phyloP scores from a whole-genome alignment of 140 eudicot genomes.

The Senecio squalidus region DNA sequence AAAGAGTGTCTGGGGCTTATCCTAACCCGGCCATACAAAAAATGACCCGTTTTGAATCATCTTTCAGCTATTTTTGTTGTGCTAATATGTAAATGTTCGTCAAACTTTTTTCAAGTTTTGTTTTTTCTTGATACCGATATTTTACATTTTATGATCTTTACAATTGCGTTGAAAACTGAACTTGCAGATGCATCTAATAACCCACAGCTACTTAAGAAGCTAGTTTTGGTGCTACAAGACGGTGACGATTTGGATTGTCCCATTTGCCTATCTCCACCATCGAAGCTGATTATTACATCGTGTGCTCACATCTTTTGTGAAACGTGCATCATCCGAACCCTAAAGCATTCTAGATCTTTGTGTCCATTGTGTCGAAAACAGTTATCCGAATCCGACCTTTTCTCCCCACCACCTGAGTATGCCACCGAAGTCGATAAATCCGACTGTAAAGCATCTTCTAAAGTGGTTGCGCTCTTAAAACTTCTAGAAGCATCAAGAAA shows the following conservation, averaged over 20 bases:
- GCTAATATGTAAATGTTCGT: not conserved
- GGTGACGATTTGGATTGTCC: conserved; percentile 91
- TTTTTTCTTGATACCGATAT: not conserved
- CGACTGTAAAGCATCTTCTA: conserved; percentile 47
- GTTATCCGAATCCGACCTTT: conserved; percentile 66
- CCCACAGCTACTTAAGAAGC: conserved; percentile 56
- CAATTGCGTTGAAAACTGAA: not conserved
- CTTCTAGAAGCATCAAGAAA: conserved; percentile 51
- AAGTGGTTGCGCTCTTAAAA: conserved; percentile 52
- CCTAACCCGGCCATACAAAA: not conserved
- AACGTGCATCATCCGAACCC: conserved; percentile 59
- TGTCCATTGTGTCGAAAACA: conserved; percentile 81
- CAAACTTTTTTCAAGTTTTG: not conserved
- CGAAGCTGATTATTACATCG: conserved; percentile 62
- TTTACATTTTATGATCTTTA: not conserved
- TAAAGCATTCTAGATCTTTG: conserved; percentile 48
- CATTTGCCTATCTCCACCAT: conserved; percentile 81
- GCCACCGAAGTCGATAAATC: conserved; percentile 25
- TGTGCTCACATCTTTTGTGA: conserved; percentile 88
- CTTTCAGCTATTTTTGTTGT: not conserved
- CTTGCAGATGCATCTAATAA: conserved; percentile 71
- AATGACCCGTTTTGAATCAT: not conserved
- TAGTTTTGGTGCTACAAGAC: conserved; percentile 65
- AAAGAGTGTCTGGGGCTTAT: not conserved
- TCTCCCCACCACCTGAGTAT: conserved; percentile 58